Base-by-base conservation (phyloP, 1,284 basidiomycete genomes). In the Ganoderma meredithae region DNA sequence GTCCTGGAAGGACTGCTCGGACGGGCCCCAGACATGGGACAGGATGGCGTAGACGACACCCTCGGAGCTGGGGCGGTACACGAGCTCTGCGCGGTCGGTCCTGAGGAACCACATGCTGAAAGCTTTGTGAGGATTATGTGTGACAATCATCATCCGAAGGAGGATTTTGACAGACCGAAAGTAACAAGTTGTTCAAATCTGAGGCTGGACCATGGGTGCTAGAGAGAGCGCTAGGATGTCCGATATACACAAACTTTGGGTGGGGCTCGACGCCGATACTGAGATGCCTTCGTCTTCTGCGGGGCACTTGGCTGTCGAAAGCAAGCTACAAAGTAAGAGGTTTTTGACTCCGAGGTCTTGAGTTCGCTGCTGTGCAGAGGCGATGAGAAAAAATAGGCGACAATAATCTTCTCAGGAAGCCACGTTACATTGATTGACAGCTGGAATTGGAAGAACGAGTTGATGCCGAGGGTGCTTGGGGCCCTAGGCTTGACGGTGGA, bases 1-100 rank as follows among this genome's bases (percentile, higher is more conserved):
- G 22, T 62, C 61, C 13, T 66, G 65, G 41, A 66, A 62, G 27
- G 65, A 60, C 52, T 66, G 65, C 13, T 66, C 65, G 25, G 49
- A 62, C 12, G 53, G 43, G n/a, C 65, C 61, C 65, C 65, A 66
- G 12, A 63, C 53, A 22, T 66, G 65, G 15, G 65, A 62, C 0
- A 66, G 44, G 52, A 59, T 55, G 12, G 60, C 65, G 44, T 66
- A 66, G 15, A 55, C 65, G 22, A 59, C n/a, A 25, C 41, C 36
- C n/a, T 62, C 52, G 41, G 60, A 31, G 49, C 52, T 44, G 8
- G 12, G 41, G 52, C 47, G 44, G 22, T 66, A 62, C 10, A 60
- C 52, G 5, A 66, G 60, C 19, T 66, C 65, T 9, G 65, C 65
- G 8, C 65, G 65, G 41, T 66, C 60, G 19, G 65, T 66, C 25